Percentiles rank a stretch among this genome's conserved stretches.
Evolutionary conservation across 2,329 filamentous ascomycete species (phyloP).

Genomic region (Tolypocladium inflatum): DNA sequence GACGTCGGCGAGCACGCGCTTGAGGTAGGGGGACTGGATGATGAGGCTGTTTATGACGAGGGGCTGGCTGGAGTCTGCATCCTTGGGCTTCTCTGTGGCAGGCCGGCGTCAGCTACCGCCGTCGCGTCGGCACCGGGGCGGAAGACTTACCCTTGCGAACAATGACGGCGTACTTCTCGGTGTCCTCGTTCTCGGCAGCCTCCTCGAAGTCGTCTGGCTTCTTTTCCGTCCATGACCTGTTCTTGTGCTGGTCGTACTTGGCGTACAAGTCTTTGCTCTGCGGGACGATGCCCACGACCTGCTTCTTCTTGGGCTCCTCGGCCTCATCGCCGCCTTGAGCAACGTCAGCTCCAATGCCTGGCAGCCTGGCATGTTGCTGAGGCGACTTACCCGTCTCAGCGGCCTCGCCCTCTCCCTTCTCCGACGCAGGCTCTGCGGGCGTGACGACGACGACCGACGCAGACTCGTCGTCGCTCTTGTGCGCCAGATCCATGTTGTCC

Average conservation of each 20-base stretch:
- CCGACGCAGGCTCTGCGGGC: neutral
- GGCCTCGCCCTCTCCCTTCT: neutral
- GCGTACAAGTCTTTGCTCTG: slow-evolving; percentile 33
- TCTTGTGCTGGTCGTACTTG: slow-evolving; percentile 35
- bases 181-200: slow-evolving; percentile 51
- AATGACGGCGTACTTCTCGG: slow-evolving; percentile 50
- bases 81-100: slow-evolving; percentile 29
- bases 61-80: slow-evolving; percentile 48
- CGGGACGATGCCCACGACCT: slow-evolving; percentile 24
- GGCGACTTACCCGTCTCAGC: neutral
- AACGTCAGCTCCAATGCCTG: neutral
- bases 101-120: too few species aligned
- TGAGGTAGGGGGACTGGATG: slow-evolving; percentile 53
- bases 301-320: slow-evolving; percentile 8
- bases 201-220: slow-evolving; percentile 44
- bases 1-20: slow-evolving; percentile 43
- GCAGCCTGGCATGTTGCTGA: neutral
- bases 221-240: slow-evolving; percentile 45
- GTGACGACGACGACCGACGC: slow-evolving; percentile 3
- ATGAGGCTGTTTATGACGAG: slow-evolving; percentile 53
- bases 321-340: neutral
- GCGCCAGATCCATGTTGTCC: neutral
- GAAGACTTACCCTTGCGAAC: slow-evolving; percentile 36
- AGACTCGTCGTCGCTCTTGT: slow-evolving; percentile 1
- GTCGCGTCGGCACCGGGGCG: too few species aligned